Base-by-base conservation (phyloP, 164 flowering plant genomes). In the Vitis cinerea region DNA sequence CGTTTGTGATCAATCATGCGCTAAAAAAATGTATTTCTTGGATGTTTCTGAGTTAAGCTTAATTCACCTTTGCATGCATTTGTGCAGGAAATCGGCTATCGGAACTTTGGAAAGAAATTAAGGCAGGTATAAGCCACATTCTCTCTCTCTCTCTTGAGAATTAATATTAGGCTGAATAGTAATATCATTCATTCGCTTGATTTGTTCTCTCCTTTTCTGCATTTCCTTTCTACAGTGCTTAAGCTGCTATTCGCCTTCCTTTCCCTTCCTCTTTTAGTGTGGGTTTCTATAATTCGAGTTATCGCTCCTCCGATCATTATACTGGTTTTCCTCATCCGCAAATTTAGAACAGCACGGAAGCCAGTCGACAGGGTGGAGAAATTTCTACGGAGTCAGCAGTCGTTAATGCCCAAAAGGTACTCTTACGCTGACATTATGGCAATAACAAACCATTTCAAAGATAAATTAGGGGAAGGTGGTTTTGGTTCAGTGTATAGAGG, bases 261-360 rank as follows among this genome's bases (percentile, higher is more conserved):
- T 51, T 31, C 7, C 14, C 50, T 17, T 50, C 6, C 8, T 37
- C 51, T 56, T 30, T 37, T 30, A 63, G 65, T 2, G 16, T 10
- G 56, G 2, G 15, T 44, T 50, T 58, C 52, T 0, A 7, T 70
- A 4, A 62, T 23, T 3, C 55, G 58, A 48, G 59, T 14, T 49
- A 65, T 75, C 63, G 2, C 65, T 44, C 53, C 58, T 54, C 66
- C 72, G 3, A 3, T 71, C n/a, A 64, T 57, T 30, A 3, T 71
- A n/a, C 1, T 75, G 16, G 71, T 10, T 16, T 71, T 71, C 68
- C 53, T 71, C 16, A 53, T 64, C 29, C 63, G 63, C 52, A 67
- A 61, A 19, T 71, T 23, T 19, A 50, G 9, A 30, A 54, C 54
- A 51, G 31, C 54, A 50, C 15, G 13, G 50, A 74, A 64, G 23